phyloP scores from a whole-genome alignment of 352 stramenopile species.

The Phytophthora uliginosa region DNA sequence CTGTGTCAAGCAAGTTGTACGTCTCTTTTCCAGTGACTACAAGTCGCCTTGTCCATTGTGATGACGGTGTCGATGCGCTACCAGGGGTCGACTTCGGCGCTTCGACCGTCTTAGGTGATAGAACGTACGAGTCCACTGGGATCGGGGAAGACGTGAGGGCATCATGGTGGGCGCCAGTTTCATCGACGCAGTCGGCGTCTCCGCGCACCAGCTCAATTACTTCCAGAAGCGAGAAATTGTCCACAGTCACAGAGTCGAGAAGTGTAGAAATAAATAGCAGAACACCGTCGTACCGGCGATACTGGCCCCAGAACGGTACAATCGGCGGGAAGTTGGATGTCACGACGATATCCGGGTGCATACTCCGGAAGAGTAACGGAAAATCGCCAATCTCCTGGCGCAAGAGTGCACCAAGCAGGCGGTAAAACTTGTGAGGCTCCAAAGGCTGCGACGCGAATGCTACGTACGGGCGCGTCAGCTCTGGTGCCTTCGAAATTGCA shows the following conservation, averaged over 20 bases:
- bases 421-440: constrained; percentile 80
- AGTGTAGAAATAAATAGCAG: constrained; percentile 88
- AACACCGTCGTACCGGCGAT: constrained; percentile 84
- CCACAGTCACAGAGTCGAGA: constrained; percentile 77
- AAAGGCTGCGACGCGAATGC: constrained; percentile 82
- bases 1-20: constrained; percentile 71
- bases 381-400: constrained; percentile 82
- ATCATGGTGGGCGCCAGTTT: constrained; percentile 43
- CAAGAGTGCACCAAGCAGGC: constrained; percentile 68
- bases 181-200: constrained; percentile 74
- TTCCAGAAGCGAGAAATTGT: constrained; percentile 79
- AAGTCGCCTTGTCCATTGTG: constrained; percentile 75
- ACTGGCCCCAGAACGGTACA: constrained; percentile 89
- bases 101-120: constrained; percentile 40
- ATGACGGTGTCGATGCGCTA: constrained; percentile 59
- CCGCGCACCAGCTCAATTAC: constrained; percentile 80
- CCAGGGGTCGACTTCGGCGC: constrained; percentile 30
- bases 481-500: constrained; percentile 62
- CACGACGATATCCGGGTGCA: constrained; percentile 81
- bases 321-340: constrained; percentile 90
- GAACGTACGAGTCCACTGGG: constrained; percentile 38
- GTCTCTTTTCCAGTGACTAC: constrained; percentile 89
- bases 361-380: constrained; percentile 78
- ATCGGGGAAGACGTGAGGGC: constrained; percentile 37
- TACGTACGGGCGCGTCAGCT: constrained; percentile 56